Evolutionary conservation across 177 flowering plant genomes (phyloP).

Genomic region (Vitis hybrid): DNA sequence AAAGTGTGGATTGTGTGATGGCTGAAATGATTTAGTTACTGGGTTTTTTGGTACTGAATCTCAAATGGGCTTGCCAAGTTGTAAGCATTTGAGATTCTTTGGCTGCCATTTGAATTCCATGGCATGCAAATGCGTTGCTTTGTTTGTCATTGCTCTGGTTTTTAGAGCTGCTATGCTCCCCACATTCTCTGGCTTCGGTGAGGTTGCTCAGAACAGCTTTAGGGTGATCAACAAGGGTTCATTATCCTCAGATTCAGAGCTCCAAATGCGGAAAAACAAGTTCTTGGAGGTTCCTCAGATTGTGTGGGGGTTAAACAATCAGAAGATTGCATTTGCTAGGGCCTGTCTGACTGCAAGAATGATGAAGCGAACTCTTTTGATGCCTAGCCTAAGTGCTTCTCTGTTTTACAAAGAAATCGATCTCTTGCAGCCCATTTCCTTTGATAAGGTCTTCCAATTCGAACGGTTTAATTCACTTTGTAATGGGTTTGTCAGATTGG

Average conservation of each 20-base stretch:
- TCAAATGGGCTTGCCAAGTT: slow-evolving; percentile 36
- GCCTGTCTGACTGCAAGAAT: slow-evolving; percentile 87
- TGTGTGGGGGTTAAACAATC: slow-evolving; percentile 95
- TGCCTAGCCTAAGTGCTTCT: slow-evolving; percentile 96
- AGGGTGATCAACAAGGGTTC: slow-evolving; percentile 13
- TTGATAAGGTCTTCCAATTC: slow-evolving; percentile 78
- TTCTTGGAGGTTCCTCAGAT: slow-evolving; percentile 94
- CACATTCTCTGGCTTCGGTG: slow-evolving; percentile 23
- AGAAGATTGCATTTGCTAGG: slow-evolving; percentile 93
- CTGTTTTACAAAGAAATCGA: slow-evolving; percentile 88
- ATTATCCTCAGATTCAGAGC: slow-evolving; percentile 9
- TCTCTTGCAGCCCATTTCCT: slow-evolving; percentile 68
- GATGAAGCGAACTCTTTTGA: slow-evolving; percentile 81
- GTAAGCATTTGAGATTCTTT: slow-evolving; percentile 36
- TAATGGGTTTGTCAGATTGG: slow-evolving; percentile 72
- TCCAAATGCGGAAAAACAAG: slow-evolving; percentile 43
- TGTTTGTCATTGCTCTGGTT: slow-evolving; percentile 38
- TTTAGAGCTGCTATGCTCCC: slow-evolving; percentile 40
- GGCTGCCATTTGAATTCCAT: slow-evolving; percentile 30
- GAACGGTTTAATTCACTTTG: slow-evolving; percentile 72
- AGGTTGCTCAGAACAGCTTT: slow-evolving; percentile 18
- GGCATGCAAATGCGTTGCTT: slow-evolving; percentile 47
- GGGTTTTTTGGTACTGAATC: slow-evolving; percentile 2
- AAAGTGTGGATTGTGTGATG: not conserved
- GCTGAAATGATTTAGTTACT: not conserved